Conservation (phyloP, 129 eudicot genomes). For the Pulicaria dysenterica region DNA sequence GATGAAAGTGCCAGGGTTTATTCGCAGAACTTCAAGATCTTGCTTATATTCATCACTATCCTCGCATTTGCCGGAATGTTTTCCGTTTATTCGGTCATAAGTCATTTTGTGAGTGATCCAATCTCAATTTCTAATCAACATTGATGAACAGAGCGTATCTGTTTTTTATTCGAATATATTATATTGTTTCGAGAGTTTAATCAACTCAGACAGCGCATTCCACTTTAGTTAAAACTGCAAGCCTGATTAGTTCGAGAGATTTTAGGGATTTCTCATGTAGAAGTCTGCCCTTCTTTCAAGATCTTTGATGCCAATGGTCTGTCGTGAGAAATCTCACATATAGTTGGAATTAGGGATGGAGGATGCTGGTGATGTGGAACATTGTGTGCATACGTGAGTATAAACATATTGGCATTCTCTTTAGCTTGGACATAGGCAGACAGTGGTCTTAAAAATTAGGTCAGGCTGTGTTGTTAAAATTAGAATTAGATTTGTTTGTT, state of each 20-base stretch:
- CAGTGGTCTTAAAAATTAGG: slow-evolving; percentile 1
- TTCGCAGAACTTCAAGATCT: slow-evolving; percentile 53
- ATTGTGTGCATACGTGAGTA: neutral
- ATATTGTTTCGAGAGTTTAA: neutral
- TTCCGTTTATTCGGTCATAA: slow-evolving; percentile 60
- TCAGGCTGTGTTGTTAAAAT: too few species aligned
- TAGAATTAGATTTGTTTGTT: too few species aligned
- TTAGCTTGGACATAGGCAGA: slow-evolving; percentile 12
- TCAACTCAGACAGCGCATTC: slow-evolving; percentile 4
- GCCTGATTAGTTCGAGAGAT: slow-evolving; percentile 14
- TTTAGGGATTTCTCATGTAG: slow-evolving; percentile 20
- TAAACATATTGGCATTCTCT: neutral
- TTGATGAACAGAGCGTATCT: neutral
- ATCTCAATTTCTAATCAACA: neutral
- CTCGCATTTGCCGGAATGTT: slow-evolving; percentile 53
- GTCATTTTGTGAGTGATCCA: slow-evolving; percentile 52
- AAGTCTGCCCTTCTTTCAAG: neutral
- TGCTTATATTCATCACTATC: slow-evolving; percentile 43
- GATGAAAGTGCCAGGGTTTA: slow-evolving; percentile 60
- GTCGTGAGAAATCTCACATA: slow-evolving; percentile 1
- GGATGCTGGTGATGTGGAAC: slow-evolving; percentile 23
- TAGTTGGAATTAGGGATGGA: slow-evolving; percentile 18
- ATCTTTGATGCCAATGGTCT: neutral
- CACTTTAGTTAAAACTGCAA: slow-evolving; percentile 9
- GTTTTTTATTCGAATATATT: neutral